Evolutionary conservation across 2,329 filamentous ascomycete genomes (phyloP).

Genomic region (Fusarium begoniae): DNA sequence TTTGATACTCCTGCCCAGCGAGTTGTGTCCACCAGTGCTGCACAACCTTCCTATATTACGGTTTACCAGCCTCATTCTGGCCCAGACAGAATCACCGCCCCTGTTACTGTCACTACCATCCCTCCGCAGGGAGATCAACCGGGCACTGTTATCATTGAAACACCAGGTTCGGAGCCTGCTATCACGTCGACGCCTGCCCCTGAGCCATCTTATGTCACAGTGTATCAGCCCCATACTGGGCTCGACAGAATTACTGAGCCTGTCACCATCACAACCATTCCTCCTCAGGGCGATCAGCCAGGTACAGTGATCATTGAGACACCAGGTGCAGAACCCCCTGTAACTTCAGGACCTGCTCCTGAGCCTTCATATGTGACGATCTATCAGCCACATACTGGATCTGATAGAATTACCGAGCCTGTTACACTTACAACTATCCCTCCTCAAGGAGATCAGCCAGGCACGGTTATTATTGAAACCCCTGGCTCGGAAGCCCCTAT

Average conservation of each 20-base stretch:
- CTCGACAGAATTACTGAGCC: neutral
- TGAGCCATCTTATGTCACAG: conserved; percentile 5
- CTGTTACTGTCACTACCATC: conserved; percentile 6
- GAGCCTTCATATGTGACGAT: conserved; percentile 10
- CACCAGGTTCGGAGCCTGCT: conserved; percentile 3
- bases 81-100: neutral
- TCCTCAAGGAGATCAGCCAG: neutral
- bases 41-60: conserved; percentile 13
- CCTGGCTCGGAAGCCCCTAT: neutral
- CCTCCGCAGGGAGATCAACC: conserved; percentile 2
- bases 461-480: conserved; percentile 12
- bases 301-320: conserved; percentile 29
- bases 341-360: neutral
- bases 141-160: conserved; percentile 12
- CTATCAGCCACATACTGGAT: neutral
- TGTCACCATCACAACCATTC: conserved; percentile 8
- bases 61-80: conserved; percentile 5
- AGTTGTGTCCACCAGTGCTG: neutral
- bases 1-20: conserved; percentile 23
- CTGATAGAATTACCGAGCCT: neutral
- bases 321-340: neutral
- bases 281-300: conserved; percentile 6
- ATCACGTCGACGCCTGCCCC: neutral
- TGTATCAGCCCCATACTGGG: conserved; percentile 8
- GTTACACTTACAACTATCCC: conserved; percentile 3